These are phyloP conservation scores for Penicillium sp. DNA, from an alignment of 2,329 filamentous ascomycete species.

Conservation along the genomic window DNA sequence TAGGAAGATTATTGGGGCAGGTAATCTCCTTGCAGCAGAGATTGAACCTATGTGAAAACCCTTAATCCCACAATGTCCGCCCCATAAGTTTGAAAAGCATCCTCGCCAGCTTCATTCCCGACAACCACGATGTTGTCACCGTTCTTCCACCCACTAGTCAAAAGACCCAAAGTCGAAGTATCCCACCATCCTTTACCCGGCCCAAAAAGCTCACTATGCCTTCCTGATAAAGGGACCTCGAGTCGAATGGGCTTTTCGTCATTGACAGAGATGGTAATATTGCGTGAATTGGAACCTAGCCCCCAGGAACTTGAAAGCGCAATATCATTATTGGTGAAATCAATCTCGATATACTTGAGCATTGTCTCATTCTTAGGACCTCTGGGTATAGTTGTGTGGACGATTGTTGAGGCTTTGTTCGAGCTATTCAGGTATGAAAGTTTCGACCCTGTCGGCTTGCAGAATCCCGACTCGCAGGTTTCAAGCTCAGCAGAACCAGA, in stretches of 20 bases:
- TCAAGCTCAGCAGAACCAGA: slow-evolving; percentile 40
- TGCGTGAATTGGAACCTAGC: slow-evolving; percentile 54
- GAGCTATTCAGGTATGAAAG: slow-evolving; percentile 43
- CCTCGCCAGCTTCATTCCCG: slow-evolving; percentile 35
- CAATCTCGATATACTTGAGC: slow-evolving; percentile 50
- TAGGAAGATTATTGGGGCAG: too few relatives aligned
- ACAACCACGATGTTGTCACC: slow-evolving; percentile 45
- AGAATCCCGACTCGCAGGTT: slow-evolving; percentile 45
- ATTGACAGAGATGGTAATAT: slow-evolving; percentile 57
- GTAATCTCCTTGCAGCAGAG: not conserved
- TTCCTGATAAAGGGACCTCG: slow-evolving; percentile 53
- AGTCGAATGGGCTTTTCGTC: slow-evolving; percentile 47
- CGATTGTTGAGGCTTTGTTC: slow-evolving; percentile 39
- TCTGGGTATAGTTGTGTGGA: slow-evolving; percentile 31
- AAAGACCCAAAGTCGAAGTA: slow-evolving; percentile 50
- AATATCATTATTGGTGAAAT: slow-evolving; percentile 60
- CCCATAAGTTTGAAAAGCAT: slow-evolving; percentile 32
- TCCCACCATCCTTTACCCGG: slow-evolving; percentile 58
- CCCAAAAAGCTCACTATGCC: slow-evolving; percentile 40
- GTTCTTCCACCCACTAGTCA: slow-evolving; percentile 52
- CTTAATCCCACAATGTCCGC: slow-evolving; percentile 43
- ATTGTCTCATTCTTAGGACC: slow-evolving; percentile 24
- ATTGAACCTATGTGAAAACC: too few relatives aligned
- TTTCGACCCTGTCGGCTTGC: slow-evolving; percentile 50
- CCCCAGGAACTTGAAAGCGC: slow-evolving; percentile 49